Evolutionary conservation across 1,284 basidiomycete species (phyloP).

Genomic region (Ustilago shanxiensis): DNA sequence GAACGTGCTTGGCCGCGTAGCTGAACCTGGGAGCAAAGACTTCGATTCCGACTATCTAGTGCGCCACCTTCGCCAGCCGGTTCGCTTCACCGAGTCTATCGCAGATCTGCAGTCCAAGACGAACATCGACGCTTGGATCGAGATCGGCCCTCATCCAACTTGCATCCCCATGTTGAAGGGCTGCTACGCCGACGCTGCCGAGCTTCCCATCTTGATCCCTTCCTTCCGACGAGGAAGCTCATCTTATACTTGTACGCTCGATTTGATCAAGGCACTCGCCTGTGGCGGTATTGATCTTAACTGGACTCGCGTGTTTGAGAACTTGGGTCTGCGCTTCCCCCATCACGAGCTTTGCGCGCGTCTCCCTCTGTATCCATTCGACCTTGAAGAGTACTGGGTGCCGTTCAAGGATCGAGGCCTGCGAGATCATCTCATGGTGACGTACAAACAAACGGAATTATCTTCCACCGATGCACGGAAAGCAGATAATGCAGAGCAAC

Average conservation of each 20-base stretch:
- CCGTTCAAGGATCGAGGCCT: constrained; percentile 49
- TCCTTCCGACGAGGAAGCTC: constrained; percentile 45
- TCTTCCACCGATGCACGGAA: not conserved
- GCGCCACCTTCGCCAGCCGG: constrained; percentile 35
- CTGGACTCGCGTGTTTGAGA: constrained; percentile 28
- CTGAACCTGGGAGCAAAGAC: not conserved
- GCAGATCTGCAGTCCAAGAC: constrained; percentile 21
- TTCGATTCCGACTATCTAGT: constrained; percentile 34
- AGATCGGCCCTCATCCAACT: constrained; percentile 51
- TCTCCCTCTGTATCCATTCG: constrained; percentile 51
- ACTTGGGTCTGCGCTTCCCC: constrained; percentile 29
- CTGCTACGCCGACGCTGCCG: constrained; percentile 21
- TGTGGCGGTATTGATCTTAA: constrained; percentile 27
- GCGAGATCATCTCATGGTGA: constrained; percentile 38
- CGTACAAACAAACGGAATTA: not conserved
- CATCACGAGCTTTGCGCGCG: constrained; percentile 21
- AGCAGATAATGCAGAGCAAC: not conserved
- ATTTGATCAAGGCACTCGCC: constrained; percentile 36
- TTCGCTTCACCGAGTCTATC: constrained; percentile 43
- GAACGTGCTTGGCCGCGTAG: constrained; percentile 38
- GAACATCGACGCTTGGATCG: constrained; percentile 34
- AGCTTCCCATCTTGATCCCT: constrained; percentile 29
- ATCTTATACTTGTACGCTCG: constrained; percentile 29
- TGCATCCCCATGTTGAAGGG: constrained; percentile 51
- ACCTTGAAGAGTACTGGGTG: constrained; percentile 48